Conservation (phyloP, 805 yeast species). For the Myxozyma kluyveri region DNA sequence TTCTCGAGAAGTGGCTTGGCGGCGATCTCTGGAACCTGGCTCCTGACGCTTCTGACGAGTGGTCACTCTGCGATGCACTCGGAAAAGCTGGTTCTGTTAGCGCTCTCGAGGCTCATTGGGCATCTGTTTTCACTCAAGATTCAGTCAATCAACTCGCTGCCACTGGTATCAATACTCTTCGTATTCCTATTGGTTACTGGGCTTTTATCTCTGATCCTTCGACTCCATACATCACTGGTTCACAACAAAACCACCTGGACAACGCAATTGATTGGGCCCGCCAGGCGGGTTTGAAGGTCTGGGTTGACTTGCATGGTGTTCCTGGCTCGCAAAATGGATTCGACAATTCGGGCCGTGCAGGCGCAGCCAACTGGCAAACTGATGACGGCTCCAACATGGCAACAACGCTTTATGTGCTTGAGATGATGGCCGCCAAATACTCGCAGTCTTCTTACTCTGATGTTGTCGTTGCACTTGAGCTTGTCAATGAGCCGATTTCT, state of each 20-base stretch:
- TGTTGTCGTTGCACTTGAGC: constrained; percentile 77
- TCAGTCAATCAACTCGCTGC: constrained; percentile 60
- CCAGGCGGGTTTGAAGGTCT: constrained; percentile 60
- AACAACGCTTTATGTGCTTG: constrained; percentile 56
- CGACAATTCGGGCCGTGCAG: constrained; percentile 88
- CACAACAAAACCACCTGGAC: constrained; percentile 65
- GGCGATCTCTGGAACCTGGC: constrained; percentile 64
- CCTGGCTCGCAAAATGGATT: constrained; percentile 96
- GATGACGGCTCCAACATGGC: constrained; percentile 48
- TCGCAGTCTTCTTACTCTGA: constrained; percentile 60
- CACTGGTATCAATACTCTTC: constrained; percentile 74
- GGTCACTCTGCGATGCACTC: constrained; percentile 56
- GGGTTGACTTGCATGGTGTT: constrained; percentile 95
- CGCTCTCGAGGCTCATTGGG: constrained; percentile 69
- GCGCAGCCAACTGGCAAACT: constrained; percentile 50
- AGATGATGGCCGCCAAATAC: constrained; percentile 58
- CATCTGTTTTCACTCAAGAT: constrained; percentile 64
- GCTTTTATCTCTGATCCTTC: constrained; percentile 56
- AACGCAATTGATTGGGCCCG: constrained; percentile 75
- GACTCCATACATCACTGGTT: constrained; percentile 85
- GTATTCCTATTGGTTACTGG: constrained; percentile 95
- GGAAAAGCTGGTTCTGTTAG: constrained; percentile 58
- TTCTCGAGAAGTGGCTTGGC: constrained; percentile 51
- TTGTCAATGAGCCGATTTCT: constrained; percentile 80
- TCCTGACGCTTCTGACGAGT: constrained; percentile 80